Evolutionary conservation across 2,329 filamentous ascomycete genomes (phyloP).

Genomic region (Chrysoporthe puriensis): DNA sequence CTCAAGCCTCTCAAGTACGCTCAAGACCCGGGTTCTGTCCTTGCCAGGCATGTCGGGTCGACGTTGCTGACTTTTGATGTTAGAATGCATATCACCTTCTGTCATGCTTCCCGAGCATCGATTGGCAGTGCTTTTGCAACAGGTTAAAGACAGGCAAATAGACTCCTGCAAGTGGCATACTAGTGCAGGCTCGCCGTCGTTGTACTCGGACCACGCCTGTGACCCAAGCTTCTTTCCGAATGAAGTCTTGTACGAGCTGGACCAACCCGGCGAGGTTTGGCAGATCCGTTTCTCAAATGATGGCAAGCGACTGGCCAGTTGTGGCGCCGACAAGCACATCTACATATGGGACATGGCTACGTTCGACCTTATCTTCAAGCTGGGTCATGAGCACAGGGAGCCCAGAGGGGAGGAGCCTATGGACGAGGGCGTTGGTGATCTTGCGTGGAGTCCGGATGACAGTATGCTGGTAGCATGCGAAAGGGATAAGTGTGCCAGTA

Average conservation of each 20-base stretch:
- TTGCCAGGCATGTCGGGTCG: too few species aligned
- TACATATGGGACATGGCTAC: constrained; percentile 79
- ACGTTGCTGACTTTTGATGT: constrained; percentile 30
- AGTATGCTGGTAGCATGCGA: constrained; percentile 83
- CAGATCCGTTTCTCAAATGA: constrained; percentile 88
- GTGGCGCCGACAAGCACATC: constrained; percentile 74
- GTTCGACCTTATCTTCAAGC: constrained; percentile 65
- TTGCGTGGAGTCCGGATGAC: constrained; percentile 93
- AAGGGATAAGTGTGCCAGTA: constrained; percentile 70
- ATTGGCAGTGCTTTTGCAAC: constrained; percentile 76
- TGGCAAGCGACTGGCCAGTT: constrained; percentile 79
- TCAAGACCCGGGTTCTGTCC: background rate
- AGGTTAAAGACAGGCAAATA: constrained; percentile 84
- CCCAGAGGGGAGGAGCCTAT: constrained; percentile 10
- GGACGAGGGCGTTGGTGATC: constrained; percentile 70
- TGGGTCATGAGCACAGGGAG: constrained; percentile 61
- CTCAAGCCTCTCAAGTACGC: constrained; percentile 78
- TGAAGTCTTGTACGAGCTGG: constrained; percentile 70
- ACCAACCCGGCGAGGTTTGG: constrained; percentile 87
- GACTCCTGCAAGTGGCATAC: constrained; percentile 88
- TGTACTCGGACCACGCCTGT: constrained; percentile 89
- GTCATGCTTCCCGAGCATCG: constrained; percentile 96
- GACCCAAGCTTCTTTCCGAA: constrained; percentile 80
- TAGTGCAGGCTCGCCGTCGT: constrained; percentile 73
- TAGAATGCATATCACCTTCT: constrained; percentile 89